Evolutionary conservation across 805 yeast species (phyloP).

Genomic region (Wickerhamiella spandovensis): DNA sequence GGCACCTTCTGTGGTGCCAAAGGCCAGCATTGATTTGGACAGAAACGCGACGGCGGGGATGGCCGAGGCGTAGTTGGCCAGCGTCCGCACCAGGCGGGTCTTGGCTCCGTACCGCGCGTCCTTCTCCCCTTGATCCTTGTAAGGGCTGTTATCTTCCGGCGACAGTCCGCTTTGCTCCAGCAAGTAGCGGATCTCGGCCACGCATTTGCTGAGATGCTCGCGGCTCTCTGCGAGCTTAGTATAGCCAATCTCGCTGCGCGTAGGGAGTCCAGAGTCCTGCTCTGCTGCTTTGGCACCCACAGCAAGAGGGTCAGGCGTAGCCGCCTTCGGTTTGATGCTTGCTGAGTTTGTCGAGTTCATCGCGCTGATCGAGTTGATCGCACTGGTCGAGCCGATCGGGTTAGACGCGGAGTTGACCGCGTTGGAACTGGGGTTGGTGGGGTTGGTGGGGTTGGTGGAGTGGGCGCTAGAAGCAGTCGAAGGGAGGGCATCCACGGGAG

Average conservation of each 20-base stretch:
- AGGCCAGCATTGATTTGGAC: slow-evolving; percentile 4
- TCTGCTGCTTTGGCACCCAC: slow-evolving; percentile 5
- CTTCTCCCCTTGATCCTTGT: neutral
- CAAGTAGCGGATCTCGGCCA: slow-evolving; percentile 25
- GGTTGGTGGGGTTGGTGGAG: neutral
- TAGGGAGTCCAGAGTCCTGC: neutral
- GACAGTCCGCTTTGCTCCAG: slow-evolving; percentile 13
- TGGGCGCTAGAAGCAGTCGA: neutral
- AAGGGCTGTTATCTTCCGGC: neutral
- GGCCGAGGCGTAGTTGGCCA: slow-evolving; percentile 13
- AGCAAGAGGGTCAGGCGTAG: slow-evolving; percentile 10
- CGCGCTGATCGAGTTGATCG: too few species aligned
- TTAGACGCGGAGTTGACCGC: neutral
- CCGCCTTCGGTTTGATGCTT: too few species aligned
- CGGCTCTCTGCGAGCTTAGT: neutral
- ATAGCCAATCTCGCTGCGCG: neutral
- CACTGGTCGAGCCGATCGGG: too few species aligned
- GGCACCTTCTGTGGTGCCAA: slow-evolving; percentile 15
- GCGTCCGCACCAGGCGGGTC: slow-evolving; percentile 8
- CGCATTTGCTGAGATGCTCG: slow-evolving; percentile 23
- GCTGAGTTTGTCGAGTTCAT: too few species aligned
- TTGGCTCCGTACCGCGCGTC: neutral
- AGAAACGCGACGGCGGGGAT: slow-evolving; percentile 8
- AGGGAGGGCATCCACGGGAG: neutral
- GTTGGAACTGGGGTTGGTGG: neutral